Conservation (phyloP, 257 asterid genomes). For the Penstemon barbatus region DNA sequence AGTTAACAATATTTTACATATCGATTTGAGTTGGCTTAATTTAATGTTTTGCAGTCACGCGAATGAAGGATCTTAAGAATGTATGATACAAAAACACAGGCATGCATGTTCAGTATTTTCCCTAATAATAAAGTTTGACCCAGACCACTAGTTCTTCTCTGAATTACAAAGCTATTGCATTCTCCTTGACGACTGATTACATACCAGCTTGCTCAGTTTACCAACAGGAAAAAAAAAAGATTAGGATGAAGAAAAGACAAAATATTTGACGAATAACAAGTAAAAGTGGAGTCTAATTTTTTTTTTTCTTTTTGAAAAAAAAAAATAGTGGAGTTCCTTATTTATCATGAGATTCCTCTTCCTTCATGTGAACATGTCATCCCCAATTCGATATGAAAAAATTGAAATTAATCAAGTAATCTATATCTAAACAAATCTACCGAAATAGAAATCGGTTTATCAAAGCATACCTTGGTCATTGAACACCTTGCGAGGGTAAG, state of each 20-base stretch:
- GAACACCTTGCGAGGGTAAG: slow-evolving; percentile 95
- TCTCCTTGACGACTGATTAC: too few relatives aligned
- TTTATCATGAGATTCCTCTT: too few relatives aligned
- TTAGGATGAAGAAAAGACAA: too few relatives aligned
- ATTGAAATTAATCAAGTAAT: slow-evolving; percentile 16
- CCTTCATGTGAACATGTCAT: too few relatives aligned
- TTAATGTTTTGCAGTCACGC: slow-evolving; percentile 3
- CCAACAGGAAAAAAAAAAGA: neutral
- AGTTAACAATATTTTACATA: neutral
- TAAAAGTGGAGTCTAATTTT: too few relatives aligned
- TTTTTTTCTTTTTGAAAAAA: too few relatives aligned
- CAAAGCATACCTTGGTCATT: slow-evolving; percentile 64
- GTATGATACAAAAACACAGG: too few relatives aligned
- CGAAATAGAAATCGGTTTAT: slow-evolving; percentile 11
- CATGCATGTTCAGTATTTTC: neutral
- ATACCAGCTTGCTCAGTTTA: slow-evolving; percentile 6
- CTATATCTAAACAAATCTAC: neutral
- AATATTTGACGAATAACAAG: too few relatives aligned
- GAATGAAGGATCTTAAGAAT: neutral
- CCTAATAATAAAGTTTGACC: neutral
- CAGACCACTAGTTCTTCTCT: slow-evolving; percentile 22
- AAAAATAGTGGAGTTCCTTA: too few relatives aligned
- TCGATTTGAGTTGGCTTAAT: too few relatives aligned
- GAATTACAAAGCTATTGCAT: neutral
- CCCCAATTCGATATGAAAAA: neutral